Evolutionary conservation across 2,329 filamentous ascomycete genomes (phyloP).

Genomic region (Thermothelomyces thermophilus): DNA sequence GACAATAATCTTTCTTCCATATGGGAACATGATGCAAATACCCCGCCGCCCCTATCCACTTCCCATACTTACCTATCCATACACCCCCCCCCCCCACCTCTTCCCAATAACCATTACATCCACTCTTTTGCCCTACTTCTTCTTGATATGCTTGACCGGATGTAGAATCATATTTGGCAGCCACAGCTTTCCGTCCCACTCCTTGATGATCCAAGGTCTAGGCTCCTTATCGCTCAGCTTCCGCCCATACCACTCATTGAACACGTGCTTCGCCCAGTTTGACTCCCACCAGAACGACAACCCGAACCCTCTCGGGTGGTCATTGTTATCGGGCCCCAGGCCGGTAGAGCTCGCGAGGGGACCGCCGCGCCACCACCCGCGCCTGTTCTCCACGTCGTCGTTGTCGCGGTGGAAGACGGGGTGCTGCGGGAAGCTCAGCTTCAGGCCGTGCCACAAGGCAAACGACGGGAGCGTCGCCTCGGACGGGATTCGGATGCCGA

Average conservation of each 20-base stretch:
- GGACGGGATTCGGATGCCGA: conserved; percentile 29
- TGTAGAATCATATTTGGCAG: conserved; percentile 33
- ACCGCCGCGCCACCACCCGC: conserved; percentile 28
- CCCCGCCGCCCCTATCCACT: neutral
- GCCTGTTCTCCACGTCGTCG: conserved; percentile 22
- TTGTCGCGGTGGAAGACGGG: conserved; percentile 29
- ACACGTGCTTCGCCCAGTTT: conserved; percentile 29
- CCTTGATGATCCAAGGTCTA: conserved; percentile 28
- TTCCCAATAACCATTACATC: neutral
- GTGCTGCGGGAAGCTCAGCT: conserved; percentile 33
- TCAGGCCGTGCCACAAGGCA: conserved; percentile 35
- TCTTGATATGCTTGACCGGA: conserved; percentile 29
- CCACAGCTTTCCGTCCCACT: conserved; percentile 29
- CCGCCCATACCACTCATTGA: conserved; percentile 29
- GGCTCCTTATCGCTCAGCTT: conserved; percentile 18
- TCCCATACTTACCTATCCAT: neutral
- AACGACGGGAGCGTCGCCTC: conserved; percentile 33
- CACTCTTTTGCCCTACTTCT: neutral
- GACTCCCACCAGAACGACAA: conserved; percentile 32
- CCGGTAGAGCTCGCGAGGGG: conserved; percentile 25
- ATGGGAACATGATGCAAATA: too few species aligned
- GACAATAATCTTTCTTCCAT: too few species aligned
- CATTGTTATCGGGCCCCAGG: conserved; percentile 23
- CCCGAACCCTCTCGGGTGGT: conserved; percentile 25
- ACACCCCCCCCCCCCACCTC: neutral